Percentiles rank a stretch among this genome's conserved stretches.
These are phyloP conservation scores for Trichothecium sympodiale DNA, from an alignment of 2,329 filamentous ascomycete species.

Conservation along the genomic window DNA sequence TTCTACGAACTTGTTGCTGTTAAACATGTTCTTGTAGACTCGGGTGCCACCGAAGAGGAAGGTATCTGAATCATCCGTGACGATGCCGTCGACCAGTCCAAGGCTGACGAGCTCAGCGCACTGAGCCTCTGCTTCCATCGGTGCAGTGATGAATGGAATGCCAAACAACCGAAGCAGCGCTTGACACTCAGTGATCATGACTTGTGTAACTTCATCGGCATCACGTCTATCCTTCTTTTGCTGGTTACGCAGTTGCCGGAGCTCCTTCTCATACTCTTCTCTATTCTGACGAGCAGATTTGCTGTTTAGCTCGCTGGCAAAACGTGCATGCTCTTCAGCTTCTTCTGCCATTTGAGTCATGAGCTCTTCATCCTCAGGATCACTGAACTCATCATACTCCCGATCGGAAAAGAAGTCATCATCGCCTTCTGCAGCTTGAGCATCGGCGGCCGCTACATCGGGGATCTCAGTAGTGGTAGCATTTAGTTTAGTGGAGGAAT, in stretches of 20 bases:
- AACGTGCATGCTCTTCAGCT: constrained; percentile 86
- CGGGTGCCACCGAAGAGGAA: constrained; percentile 94
- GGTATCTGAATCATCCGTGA: constrained; percentile 93
- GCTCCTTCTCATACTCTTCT: constrained; percentile 74
- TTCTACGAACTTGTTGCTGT: constrained; percentile 93
- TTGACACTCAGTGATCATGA: constrained; percentile 94
- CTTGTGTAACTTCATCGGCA: constrained; percentile 90
- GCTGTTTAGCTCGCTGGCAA: constrained; percentile 77
- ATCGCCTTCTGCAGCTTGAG: not conserved
- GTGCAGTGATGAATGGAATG: constrained; percentile 90
- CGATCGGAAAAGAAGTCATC: constrained; percentile 40
- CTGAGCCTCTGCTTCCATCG: constrained; percentile 98
- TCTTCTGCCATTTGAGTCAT: constrained; percentile 78
- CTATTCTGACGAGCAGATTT: constrained; percentile 59
- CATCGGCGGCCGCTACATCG: not conserved
- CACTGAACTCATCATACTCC: constrained; percentile 66
- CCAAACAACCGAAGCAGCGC: constrained; percentile 83
- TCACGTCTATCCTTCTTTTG: constrained; percentile 94
- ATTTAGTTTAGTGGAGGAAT: too few species aligned
- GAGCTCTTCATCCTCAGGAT: constrained; percentile 86
- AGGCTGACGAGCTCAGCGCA: constrained; percentile 83
- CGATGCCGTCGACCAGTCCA: constrained; percentile 89
- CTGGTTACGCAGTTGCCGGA: constrained; percentile 79
- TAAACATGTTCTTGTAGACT: constrained; percentile 99
- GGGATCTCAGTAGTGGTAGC: not conserved